Conservation (phyloP, 192 early-diverging fungal species). For the Piromyces sp. region DNA sequence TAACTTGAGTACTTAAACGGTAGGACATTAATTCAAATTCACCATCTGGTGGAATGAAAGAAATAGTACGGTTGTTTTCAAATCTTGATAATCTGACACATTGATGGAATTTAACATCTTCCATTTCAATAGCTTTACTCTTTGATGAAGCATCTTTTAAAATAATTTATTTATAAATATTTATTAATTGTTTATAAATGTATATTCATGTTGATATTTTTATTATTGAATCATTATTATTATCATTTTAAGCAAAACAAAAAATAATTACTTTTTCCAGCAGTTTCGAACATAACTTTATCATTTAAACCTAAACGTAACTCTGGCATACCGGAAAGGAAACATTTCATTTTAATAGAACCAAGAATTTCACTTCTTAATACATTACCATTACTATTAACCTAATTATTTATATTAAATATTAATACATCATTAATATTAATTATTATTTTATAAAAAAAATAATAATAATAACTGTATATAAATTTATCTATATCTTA, state of each 20-base stretch:
- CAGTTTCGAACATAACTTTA: slow-evolving; percentile 85
- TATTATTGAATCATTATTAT: neutral
- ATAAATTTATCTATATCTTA: too few species aligned
- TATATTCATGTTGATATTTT: too few species aligned
- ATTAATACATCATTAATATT: neutral
- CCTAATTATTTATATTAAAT: slow-evolving; percentile 1
- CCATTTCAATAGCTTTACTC: slow-evolving; percentile 76
- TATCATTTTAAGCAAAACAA: neutral
- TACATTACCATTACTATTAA: slow-evolving; percentile 39
- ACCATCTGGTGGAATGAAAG: slow-evolving; percentile 76
- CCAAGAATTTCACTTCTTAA: slow-evolving; percentile 60
- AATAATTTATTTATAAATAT: too few species aligned
- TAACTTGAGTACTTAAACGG: slow-evolving; percentile 65
- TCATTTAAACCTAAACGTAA: slow-evolving; percentile 70
- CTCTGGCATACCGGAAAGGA: slow-evolving; percentile 74
- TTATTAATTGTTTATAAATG: too few species aligned
- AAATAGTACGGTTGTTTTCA: slow-evolving; percentile 75
- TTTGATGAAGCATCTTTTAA: slow-evolving; percentile 18
- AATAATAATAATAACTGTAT: too few species aligned
- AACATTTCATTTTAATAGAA: slow-evolving; percentile 68
- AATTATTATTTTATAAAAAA: too few species aligned
- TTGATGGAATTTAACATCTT: slow-evolving; percentile 81
- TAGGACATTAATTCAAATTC: slow-evolving; percentile 86
- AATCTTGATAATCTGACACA: slow-evolving; percentile 75
- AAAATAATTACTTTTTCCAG: slow-evolving; percentile 39